Evolutionary conservation across 805 yeast genomes (phyloP).

Genomic region (Yarrowia keelungensis): DNA sequence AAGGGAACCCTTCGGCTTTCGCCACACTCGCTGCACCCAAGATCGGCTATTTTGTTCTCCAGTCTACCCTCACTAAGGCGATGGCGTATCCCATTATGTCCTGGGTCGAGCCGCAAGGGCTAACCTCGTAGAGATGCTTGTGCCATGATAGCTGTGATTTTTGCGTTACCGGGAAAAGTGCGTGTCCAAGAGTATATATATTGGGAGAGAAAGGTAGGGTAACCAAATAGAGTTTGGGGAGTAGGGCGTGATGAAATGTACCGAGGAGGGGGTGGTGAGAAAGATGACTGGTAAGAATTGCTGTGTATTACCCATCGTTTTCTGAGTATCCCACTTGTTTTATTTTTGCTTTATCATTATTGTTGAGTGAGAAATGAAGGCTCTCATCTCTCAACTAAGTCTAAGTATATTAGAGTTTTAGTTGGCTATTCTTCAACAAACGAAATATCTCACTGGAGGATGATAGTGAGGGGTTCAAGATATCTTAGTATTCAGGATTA

Average conservation of each 20-base stretch:
- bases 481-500: no score
- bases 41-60: constrained; percentile 63
- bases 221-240: neutral
- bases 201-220: constrained; percentile 3
- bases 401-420: no score
- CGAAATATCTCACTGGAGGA: no score
- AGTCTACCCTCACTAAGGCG: constrained; percentile 51
- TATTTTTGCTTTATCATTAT: no score
- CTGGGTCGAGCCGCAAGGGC: constrained; percentile 50
- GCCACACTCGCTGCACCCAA: constrained; percentile 69
- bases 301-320: no score
- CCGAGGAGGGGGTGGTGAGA: no score
- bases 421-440: no score
- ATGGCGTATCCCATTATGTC: constrained; percentile 48
- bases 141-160: constrained; percentile 46
- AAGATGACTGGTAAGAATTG: accelerated
- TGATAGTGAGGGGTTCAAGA: no score
- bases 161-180: constrained; percentile 47
- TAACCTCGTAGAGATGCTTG: constrained; percentile 52
- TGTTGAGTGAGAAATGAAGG: no score
- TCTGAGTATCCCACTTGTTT: no score
- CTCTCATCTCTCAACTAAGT: no score
- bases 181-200: constrained; percentile 8
- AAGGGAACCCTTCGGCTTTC: constrained; percentile 62
- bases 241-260: no score